Percentiles rank a stretch among this genome's conserved stretches.
phyloP scores from a whole-genome alignment of 176 grass and related monocot genomes.

The Hyparrhenia diplandra region DNA sequence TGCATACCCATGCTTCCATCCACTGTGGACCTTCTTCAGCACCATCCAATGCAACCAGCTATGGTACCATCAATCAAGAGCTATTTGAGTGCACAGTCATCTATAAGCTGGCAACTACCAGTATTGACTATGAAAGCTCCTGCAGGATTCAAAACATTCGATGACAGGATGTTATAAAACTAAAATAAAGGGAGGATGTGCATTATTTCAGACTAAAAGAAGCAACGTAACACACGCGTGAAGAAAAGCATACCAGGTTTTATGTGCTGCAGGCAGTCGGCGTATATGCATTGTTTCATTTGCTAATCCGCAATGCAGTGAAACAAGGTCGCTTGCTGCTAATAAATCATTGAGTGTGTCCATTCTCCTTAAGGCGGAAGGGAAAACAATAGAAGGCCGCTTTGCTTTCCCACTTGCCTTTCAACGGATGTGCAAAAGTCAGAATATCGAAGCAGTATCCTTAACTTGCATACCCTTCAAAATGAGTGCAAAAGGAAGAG shows the following conservation, averaged over 20 bases:
- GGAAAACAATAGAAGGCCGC: conserved; percentile 70
- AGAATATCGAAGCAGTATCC: neutral
- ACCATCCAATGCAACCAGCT: conserved; percentile 92
- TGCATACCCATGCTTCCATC: conserved; percentile 99
- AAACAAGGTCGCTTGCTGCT: conserved; percentile 90
- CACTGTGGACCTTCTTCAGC: conserved; percentile 97
- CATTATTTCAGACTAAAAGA: neutral
- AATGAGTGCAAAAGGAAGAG: neutral
- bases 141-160: conserved; percentile 22
- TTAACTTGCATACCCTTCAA: neutral
- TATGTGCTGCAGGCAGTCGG: conserved; percentile 78
- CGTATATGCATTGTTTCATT: conserved; percentile 88
- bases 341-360: conserved; percentile 94
- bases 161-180: neutral
- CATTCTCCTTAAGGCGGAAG: conserved; percentile 87
- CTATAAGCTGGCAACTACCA: conserved; percentile 88
- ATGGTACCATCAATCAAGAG: conserved; percentile 90
- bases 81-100: conserved; percentile 90
- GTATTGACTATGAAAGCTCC: conserved; percentile 97
- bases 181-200: neutral
- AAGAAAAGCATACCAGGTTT: conserved; percentile 64
- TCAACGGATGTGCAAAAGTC: conserved; percentile 5
- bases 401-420: conserved; percentile 62
- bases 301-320: conserved; percentile 83
- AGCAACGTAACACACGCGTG: neutral